Percentiles rank a stretch among this genome's conserved stretches.
These are phyloP conservation scores for Kodamaea arcana DNA, from an alignment of 1,139 yeast genomes.

Conservation along the genomic window DNA sequence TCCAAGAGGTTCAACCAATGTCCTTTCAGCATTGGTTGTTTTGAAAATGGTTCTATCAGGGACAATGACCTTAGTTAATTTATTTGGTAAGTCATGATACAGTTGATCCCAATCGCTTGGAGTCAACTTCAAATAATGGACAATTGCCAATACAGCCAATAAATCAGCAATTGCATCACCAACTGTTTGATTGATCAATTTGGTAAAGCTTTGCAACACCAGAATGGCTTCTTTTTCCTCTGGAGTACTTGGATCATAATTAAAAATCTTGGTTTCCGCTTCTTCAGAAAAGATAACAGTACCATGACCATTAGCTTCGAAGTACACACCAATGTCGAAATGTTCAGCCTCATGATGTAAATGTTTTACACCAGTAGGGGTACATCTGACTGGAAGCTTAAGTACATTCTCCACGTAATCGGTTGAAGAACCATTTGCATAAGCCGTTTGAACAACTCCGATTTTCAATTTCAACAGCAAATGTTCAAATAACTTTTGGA, in stretches of 20 bases:
- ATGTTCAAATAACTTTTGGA: slow-evolving; percentile 45
- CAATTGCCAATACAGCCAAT: slow-evolving; percentile 66
- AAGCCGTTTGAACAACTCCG: slow-evolving; percentile 96
- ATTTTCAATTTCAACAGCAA: slow-evolving; percentile 45
- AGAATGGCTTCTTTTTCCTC: slow-evolving; percentile 43
- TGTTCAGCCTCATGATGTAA: slow-evolving; percentile 83
- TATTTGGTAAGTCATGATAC: slow-evolving; percentile 84
- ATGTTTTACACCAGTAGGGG: slow-evolving; percentile 96
- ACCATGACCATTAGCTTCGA: slow-evolving; percentile 99
- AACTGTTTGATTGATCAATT: slow-evolving; percentile 88
- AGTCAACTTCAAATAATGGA: slow-evolving; percentile 49
- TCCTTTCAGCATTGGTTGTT: slow-evolving; percentile 89
- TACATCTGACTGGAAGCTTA: slow-evolving; percentile 76
- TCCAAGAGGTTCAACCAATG: slow-evolving; percentile 70
- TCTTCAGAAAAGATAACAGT: slow-evolving; percentile 77
- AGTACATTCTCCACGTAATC: slow-evolving; percentile 59
- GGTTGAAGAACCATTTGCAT: slow-evolving; percentile 93
- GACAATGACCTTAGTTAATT: slow-evolving; percentile 75
- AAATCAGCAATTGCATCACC: slow-evolving; percentile 96
- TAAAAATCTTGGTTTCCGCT: slow-evolving; percentile 38
- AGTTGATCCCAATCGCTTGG: slow-evolving; percentile 74
- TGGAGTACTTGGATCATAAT: slow-evolving; percentile 16
- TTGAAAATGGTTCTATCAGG: slow-evolving; percentile 74
- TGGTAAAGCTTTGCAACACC: slow-evolving; percentile 54
- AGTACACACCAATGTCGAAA: slow-evolving; percentile 88